Base-by-base conservation (phyloP, 1,284 basidiomycete genomes). In the Xanthoconium separans region DNA sequence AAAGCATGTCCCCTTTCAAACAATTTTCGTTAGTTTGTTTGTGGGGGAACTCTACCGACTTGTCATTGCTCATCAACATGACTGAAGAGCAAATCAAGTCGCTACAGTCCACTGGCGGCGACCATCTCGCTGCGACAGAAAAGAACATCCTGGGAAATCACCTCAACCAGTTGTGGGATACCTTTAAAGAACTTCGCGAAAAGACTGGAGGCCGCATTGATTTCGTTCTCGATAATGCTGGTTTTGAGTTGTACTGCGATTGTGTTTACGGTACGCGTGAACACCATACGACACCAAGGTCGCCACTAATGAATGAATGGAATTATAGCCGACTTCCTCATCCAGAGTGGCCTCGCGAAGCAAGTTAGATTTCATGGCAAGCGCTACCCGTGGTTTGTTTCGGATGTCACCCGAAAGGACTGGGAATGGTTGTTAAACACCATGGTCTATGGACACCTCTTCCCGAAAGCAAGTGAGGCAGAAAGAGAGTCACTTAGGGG, bases 41-140 rank as follows among this genome's bases (percentile, higher is more conserved):
- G 22, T 95, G 93, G 93, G 93, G 93, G 16, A 96, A 96, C 74
- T 92, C 93, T n/a, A 98, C 96, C 54, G 95, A 98, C 73, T 78
- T 98, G 51, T 96, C 93, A 3, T 82, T 98, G 33, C 81, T 98
- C 52, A 98, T 98, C 75, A 94, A 98, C 76, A 98, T 98, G 95
- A 93, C 93, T 13, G 95, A 98, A 74, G 95, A 98, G 43, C 95
- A 98, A 72, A 98, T 99, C 76, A 96, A 96, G 74, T 85, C 90
- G 52, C 81, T 98, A n/a, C 95, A 99, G 72, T 95, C 93, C 16
- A 98, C 95, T 20, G 96, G 95, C 27, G 95, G 95, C 30, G 95
- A 96, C 53, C 88, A 95, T 61, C 85, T 98, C 44, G 95, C 95
- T 8, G 91, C 93, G 1, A 97, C 95, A 1, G 95, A 98, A 75